Percentiles rank a stretch among this genome's conserved stretches.
Evolutionary conservation across 2,329 filamentous ascomycete genomes (phyloP).

Genomic region (Beauveria rudraprayagi): DNA sequence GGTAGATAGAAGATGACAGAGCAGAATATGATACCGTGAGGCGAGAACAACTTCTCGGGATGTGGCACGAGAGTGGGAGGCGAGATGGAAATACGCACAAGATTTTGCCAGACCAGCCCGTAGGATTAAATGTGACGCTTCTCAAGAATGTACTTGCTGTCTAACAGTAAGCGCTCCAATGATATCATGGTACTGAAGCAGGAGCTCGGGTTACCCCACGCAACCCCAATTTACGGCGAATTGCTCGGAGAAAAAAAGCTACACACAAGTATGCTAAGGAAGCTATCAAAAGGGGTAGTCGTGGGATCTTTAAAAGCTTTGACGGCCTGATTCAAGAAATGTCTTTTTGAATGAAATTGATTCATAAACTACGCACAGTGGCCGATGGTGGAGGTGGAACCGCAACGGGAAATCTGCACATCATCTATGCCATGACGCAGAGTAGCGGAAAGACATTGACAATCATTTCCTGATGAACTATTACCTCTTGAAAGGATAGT

Average conservation of each 20-base stretch:
- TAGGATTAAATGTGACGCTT: neutral
- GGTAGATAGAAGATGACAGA: neutral
- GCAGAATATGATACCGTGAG: neutral
- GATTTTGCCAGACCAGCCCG: neutral
- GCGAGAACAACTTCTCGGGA: neutral
- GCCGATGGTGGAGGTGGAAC: no score
- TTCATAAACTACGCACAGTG: no score
- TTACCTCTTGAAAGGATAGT: no score
- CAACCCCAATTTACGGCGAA: conserved; percentile 5
- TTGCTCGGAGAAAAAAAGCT: neutral
- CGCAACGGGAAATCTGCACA: no score
- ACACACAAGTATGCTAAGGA: neutral
- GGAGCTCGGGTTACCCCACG: neutral
- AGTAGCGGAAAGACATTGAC: no score
- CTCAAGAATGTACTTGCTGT: neutral
- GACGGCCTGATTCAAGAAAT: neutral
- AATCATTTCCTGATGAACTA: no score
- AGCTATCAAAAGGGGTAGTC: neutral
- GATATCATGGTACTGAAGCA: conserved; percentile 3
- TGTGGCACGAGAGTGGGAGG: neutral
- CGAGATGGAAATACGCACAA: neutral
- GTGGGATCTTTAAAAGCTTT: no score
- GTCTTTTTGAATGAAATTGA: no score
- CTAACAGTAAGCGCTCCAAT: conserved; percentile 11
- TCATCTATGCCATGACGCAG: no score